Evolutionary conservation across 768 basidiomycete species (phyloP), one percentile per base, ranked within the genome.

Genomic region (Inosperma sp.): DNA sequence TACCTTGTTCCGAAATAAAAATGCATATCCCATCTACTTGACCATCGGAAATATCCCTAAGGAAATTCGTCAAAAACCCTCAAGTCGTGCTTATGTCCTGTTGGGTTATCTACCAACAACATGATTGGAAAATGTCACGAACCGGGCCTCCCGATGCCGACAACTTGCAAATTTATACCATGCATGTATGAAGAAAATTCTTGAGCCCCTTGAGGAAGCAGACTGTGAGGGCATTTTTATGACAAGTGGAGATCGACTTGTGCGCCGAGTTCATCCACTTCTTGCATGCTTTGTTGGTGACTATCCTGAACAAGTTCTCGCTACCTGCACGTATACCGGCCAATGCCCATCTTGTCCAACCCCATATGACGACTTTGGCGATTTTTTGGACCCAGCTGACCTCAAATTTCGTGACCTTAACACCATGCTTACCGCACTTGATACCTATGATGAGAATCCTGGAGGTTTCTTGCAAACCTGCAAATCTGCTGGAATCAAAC

Each of bases 1-100:
- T n/a, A n/a, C n/a, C n/a, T n/a, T n/a, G n/a, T n/a, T n/a, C 47
- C 54, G 66, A 3, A 65, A 69, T 52, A 72, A 75, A 53, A 46
- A 54, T 16, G 69, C 71, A 1, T 75, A 70, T 54, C 74, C 75
- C 0, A 65, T 77, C 0, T 77, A 77, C 54, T 40, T 76, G 8
- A 70, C 73, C 0, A 67, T 76, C 42, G 72, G 51, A 1, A 46
- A 68, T 0, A 74, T 75, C 33, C 59, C 74, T n/a, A n/a, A n/a
- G n/a, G n/a, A n/a, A n/a, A n/a, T n/a, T n/a, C n/a, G n/a, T n/a
- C n/a, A n/a, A n/a, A 3, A 60, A 70, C 43, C 71, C 0, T 69
- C 67, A 0, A 39, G 46, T 6, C 65, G 57, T n/a, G 72, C 64
- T 0, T 54, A 65, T 7, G 57, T 77, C 2, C 62, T 78, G 0